Evolutionary conservation across 352 stramenopile species (phyloP).

Genomic region (Phytophthora multivora): DNA sequence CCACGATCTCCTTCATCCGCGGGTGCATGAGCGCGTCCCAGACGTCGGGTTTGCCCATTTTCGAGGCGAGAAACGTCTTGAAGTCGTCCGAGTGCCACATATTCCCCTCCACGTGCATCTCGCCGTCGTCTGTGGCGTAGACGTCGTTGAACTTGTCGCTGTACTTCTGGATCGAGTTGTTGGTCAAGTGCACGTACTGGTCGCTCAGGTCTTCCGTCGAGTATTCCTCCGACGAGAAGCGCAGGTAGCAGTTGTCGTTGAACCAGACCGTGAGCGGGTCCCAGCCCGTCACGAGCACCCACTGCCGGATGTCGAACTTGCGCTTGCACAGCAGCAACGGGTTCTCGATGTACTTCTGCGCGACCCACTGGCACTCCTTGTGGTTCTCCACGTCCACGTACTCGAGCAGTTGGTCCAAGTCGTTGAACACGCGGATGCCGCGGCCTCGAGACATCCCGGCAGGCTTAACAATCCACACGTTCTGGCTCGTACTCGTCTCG

Average conservation of each 20-base stretch:
- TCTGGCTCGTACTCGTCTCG: conserved; percentile 46
- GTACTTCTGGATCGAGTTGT: conserved; percentile 95
- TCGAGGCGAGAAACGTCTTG: conserved; percentile 46
- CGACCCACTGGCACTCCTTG: conserved; percentile 85
- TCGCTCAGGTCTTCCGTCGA: conserved; percentile 83
- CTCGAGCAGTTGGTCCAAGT: conserved; percentile 78
- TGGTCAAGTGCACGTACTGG: conserved; percentile 93
- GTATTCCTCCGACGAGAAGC: conserved; percentile 89
- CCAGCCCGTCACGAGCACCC: conserved; percentile 93
- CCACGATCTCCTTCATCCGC: conserved; percentile 89
- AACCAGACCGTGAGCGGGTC: conserved; percentile 95
- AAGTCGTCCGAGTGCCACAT: conserved; percentile 86
- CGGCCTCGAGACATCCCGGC: conserved; percentile 83
- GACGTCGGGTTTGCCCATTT: conserved; percentile 36
- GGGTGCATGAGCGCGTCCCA: conserved; percentile 65
- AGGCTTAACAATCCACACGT: conserved; percentile 96
- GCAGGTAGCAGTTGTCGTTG: conserved; percentile 92
- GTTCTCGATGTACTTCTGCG: conserved; percentile 92
- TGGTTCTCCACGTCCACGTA: conserved; percentile 89
- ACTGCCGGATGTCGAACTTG: conserved; percentile 94
- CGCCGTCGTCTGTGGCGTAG: conserved; percentile 69
- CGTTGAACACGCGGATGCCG: conserved; percentile 90
- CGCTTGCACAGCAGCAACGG: conserved; percentile 83
- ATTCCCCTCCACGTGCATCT: conserved; percentile 67
- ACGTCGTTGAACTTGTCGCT: conserved; percentile 89